Evolutionary conservation across 345 rosid species (phyloP).

Genomic region (Laguncularia racemosa): DNA sequence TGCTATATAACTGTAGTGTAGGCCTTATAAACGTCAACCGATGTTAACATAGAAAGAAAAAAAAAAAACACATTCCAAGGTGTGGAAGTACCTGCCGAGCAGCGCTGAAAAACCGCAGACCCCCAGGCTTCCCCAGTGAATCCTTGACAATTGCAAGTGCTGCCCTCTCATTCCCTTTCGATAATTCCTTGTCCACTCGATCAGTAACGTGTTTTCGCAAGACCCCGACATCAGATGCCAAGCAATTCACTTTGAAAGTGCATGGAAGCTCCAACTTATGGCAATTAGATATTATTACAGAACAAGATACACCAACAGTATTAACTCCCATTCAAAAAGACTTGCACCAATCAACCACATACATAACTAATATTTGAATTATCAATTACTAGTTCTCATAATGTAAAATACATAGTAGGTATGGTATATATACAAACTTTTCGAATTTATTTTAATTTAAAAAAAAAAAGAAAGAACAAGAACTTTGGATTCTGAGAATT

Average conservation of each 20-base stretch:
- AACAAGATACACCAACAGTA: conserved; percentile 11
- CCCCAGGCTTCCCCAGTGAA: conserved; percentile 69
- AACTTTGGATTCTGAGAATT: no score
- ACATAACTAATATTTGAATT: not conserved
- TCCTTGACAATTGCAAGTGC: conserved; percentile 66
- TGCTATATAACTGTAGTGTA: no score
- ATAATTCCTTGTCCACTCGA: conserved; percentile 59
- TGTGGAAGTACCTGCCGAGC: conserved; percentile 45
- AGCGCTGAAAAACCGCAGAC: conserved; percentile 70
- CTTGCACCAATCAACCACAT: not conserved
- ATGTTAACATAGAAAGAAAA: not conserved
- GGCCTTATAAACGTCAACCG: no score
- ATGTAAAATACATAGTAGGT: no score
- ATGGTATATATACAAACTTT: no score
- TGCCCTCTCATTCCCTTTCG: conserved; percentile 70
- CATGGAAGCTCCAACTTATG: conserved; percentile 5
- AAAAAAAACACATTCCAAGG: not conserved
- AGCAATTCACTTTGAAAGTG: conserved; percentile 12
- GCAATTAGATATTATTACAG: conserved; percentile 18
- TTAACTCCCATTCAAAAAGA: conserved; percentile 29
- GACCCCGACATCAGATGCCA: conserved; percentile 35
- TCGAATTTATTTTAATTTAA: no score
- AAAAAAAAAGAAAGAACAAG: no score
- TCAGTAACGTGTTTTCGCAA: conserved; percentile 41
- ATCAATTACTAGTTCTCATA: no score